phyloP scores from a whole-genome alignment of 2,329 filamentous ascomycete species.

The Venturia effusa region DNA sequence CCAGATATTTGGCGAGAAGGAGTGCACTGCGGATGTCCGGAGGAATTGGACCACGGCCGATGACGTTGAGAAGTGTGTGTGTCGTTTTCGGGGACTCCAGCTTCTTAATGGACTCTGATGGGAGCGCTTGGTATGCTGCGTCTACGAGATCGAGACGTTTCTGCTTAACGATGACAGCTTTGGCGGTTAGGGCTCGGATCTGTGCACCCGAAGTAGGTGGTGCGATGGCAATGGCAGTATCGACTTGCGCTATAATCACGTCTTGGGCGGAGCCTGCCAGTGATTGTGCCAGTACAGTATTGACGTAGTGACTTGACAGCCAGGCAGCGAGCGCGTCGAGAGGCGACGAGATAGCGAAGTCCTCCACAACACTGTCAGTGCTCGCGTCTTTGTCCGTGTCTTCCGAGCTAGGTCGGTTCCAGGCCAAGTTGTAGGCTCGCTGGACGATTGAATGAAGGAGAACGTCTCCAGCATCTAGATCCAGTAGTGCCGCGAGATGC shows the following conservation, averaged over 20 bases:
- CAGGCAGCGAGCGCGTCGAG: slow-evolving; percentile 86
- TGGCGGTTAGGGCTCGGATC: slow-evolving; percentile 46
- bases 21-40: slow-evolving; percentile 47
- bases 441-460: slow-evolving; percentile 69
- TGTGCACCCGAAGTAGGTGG: slow-evolving; percentile 67
- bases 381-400: slow-evolving; percentile 56
- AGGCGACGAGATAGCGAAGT: slow-evolving; percentile 72
- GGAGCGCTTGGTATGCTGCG: slow-evolving; percentile 43
- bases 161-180: slow-evolving; percentile 46
- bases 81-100: slow-evolving; percentile 17
- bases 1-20: slow-evolving; percentile 48
- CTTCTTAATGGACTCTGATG: slow-evolving; percentile 24
- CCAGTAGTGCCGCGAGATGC: slow-evolving; percentile 64
- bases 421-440: slow-evolving; percentile 79
- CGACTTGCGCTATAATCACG: slow-evolving; percentile 44
- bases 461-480: slow-evolving; percentile 72
- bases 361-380: slow-evolving; percentile 76
- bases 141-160: slow-evolving; percentile 41
- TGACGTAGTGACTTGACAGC: slow-evolving; percentile 47
- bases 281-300: slow-evolving; percentile 2
- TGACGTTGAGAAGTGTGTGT: slow-evolving; percentile 31
- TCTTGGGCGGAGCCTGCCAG: slow-evolving; percentile 30
- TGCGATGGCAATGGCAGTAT: slow-evolving; percentile 60
- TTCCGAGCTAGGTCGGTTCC: slow-evolving; percentile 67
- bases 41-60: slow-evolving; percentile 45